A percentile compares a stretch with the other conserved stretches of the same genome.
phyloP scores from a whole-genome alignment of 306 rosid species.

The Ammopiptanthus mongolicus region DNA sequence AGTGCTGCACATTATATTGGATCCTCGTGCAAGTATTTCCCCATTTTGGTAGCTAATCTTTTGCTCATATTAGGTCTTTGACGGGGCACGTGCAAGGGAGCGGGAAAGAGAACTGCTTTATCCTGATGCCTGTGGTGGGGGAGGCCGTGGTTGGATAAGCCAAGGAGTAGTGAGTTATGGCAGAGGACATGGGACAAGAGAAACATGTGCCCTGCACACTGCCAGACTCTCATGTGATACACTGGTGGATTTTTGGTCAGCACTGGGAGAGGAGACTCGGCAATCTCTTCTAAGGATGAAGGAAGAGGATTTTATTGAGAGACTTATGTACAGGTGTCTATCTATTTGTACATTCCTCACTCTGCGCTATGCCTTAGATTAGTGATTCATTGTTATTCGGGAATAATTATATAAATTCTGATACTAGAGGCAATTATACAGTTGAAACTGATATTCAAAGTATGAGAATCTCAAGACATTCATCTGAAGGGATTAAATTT shows the following conservation, averaged over 20 bases:
- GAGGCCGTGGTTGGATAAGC: slow-evolving; percentile 99
- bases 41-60: slow-evolving; percentile 23
- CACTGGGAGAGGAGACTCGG: slow-evolving; percentile 94
- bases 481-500: slow-evolving; percentile 26
- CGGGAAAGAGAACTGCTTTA: slow-evolving; percentile 95
- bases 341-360: slow-evolving; percentile 27
- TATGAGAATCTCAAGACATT: slow-evolving; percentile 1
- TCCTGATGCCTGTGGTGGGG: slow-evolving; percentile 99
- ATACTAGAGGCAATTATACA: slow-evolving; percentile 9
- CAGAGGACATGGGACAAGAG: slow-evolving; percentile 96
- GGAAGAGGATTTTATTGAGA: slow-evolving; percentile 98
- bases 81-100: slow-evolving; percentile 94
- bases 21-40: neutral
- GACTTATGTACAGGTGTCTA: slow-evolving; percentile 96
- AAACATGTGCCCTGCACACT: slow-evolving; percentile 95
- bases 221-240: slow-evolving; percentile 98
- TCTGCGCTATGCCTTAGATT: slow-evolving; percentile 28
- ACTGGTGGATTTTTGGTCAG: slow-evolving; percentile 97
- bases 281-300: slow-evolving; percentile 95
- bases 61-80: slow-evolving; percentile 70
- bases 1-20: slow-evolving; percentile 23
- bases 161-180: slow-evolving; percentile 87
- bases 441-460: slow-evolving; percentile 21
- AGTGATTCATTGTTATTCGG: slow-evolving; percentile 17
- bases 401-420: slow-evolving; percentile 13